Percentiles rank a stretch among this genome's conserved stretches.
Evolutionary conservation across 345 rosid species (phyloP).

Genomic region (Mercurialis annua): DNA sequence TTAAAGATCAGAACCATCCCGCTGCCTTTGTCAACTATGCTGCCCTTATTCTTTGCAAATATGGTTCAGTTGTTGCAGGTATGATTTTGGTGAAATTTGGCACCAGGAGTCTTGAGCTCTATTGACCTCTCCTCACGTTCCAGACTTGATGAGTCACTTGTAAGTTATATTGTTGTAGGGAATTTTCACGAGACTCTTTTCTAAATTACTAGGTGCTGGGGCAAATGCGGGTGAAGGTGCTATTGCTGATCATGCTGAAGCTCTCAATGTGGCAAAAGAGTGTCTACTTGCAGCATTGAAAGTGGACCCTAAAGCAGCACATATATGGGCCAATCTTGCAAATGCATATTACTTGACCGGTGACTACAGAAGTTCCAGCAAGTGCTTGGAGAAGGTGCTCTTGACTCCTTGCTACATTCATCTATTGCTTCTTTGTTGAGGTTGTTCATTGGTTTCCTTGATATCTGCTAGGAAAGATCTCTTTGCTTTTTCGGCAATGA

Average conservation of each 20-base stretch:
- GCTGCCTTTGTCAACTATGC: slow-evolving; percentile 84
- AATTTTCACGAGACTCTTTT: slow-evolving; percentile 3
- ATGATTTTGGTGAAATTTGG: slow-evolving; percentile 24
- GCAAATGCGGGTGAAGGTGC: slow-evolving; percentile 67
- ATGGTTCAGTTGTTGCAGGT: slow-evolving; percentile 82
- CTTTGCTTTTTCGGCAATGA: slow-evolving; percentile 4
- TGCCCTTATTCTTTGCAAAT: slow-evolving; percentile 71
- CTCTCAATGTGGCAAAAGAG: slow-evolving; percentile 75
- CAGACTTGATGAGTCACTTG: neutral
- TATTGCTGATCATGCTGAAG: slow-evolving; percentile 47
- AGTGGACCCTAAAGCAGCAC: slow-evolving; percentile 82
- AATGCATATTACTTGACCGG: slow-evolving; percentile 68
- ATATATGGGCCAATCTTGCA: slow-evolving; percentile 78
- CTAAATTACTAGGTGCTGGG: slow-evolving; percentile 68
- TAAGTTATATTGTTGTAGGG: slow-evolving; percentile 9
- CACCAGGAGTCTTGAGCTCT: slow-evolving; percentile 11
- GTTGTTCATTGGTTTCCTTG: slow-evolving; percentile 50
- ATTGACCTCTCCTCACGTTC: slow-evolving; percentile 13
- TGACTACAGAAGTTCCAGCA: slow-evolving; percentile 82
- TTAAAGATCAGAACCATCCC: slow-evolving; percentile 93
- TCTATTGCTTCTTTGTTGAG: slow-evolving; percentile 49
- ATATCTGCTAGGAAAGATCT: slow-evolving; percentile 20
- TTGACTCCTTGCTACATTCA: slow-evolving; percentile 43
- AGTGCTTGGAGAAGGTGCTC: slow-evolving; percentile 99
- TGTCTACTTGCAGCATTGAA: slow-evolving; percentile 71